Base-by-base conservation (phyloP, 176 grass and related monocot genomes). In the Carex pumila region DNA sequence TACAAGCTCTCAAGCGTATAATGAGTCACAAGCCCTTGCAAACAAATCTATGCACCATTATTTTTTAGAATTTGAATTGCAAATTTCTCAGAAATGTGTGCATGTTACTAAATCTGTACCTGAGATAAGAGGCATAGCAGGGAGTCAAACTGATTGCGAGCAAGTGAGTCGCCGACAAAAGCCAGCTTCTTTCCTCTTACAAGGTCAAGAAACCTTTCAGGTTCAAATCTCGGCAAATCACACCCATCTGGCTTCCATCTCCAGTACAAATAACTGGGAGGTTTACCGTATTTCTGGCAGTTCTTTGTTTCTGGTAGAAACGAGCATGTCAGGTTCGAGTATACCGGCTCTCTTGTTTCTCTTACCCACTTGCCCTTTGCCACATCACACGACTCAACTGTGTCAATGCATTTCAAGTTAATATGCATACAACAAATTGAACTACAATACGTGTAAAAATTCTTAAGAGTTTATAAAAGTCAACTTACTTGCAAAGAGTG, bases 101-200 rank as follows among this genome's bases (percentile, higher is more conserved):
- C 7, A n/a, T 31, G 30, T 43, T 22, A 10, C 3, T 63, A 56
- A 74, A 62, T 63, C 21, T 54, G 37, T 67, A 83, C 80, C 61
- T 83, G 80, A 83, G 80, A 83, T 55, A 93, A 81, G 84, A 93
- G 91, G 87, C 91, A 89, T 56, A 90, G 32, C 31, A 93, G 79
- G 3, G 91, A 93, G 84, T 93, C 84, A 29, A 77, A 80, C 74
- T 93, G 91, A 83, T 90, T 93, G 2, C 88, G 80, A 25, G 86
- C 88, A 56, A 93, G 80, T 13, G 92, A 91, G 61, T 94, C 87
- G 37, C 89, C 89, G 4, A 94, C 37, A 71, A 94, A 94, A 6
- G 92, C 89, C 10, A 94, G 62, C 39, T 88, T 81, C 84, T 72
- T 90, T 3, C 84, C 88, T 59, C 86, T 80, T 0, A 85, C 88